phyloP scores from a whole-genome alignment of 2,329 filamentous ascomycete species.

The Fusarium fujikuroi region DNA sequence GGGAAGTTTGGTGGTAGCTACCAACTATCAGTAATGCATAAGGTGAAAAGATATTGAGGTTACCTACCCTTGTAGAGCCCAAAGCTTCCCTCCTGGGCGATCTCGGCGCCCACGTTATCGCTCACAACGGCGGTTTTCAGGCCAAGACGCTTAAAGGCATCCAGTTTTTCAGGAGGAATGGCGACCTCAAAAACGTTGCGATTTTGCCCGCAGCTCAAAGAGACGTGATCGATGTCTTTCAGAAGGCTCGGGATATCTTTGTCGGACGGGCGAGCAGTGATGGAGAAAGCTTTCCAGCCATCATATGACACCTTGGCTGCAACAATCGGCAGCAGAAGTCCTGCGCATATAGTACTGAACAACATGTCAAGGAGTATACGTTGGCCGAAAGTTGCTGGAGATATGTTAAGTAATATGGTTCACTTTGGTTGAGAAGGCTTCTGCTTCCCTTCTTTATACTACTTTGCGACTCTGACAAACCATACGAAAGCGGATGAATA shows the following conservation, averaged over 20 bases:
- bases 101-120: slow-evolving; percentile 42
- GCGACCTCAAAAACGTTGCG: slow-evolving; percentile 42
- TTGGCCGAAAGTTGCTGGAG: too few relatives aligned
- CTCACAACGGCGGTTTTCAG: slow-evolving; percentile 37
- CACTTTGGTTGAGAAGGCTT: background rate
- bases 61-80: slow-evolving; percentile 24
- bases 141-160: slow-evolving; percentile 36
- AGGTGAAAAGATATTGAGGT: rapidly evolving
- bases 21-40: rapidly evolving
- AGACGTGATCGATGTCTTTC: slow-evolving; percentile 33
- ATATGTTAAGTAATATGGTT: background rate
- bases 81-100: slow-evolving; percentile 38
- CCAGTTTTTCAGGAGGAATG: slow-evolving; percentile 38
- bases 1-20: slow-evolving; percentile 9
- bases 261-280: slow-evolving; percentile 32
- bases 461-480: background rate
- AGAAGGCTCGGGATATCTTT: slow-evolving; percentile 30
- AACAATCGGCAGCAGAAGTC: slow-evolving; percentile 23
- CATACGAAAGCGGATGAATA: too few relatives aligned
- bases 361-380: slow-evolving; percentile 3
- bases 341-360: background rate
- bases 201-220: slow-evolving; percentile 41
- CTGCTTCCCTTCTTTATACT: background rate
- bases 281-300: slow-evolving; percentile 43
- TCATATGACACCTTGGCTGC: slow-evolving; percentile 39